Conservation (phyloP, 176 grass and related monocot genomes). For the Bolboschoenus planiculmis region DNA sequence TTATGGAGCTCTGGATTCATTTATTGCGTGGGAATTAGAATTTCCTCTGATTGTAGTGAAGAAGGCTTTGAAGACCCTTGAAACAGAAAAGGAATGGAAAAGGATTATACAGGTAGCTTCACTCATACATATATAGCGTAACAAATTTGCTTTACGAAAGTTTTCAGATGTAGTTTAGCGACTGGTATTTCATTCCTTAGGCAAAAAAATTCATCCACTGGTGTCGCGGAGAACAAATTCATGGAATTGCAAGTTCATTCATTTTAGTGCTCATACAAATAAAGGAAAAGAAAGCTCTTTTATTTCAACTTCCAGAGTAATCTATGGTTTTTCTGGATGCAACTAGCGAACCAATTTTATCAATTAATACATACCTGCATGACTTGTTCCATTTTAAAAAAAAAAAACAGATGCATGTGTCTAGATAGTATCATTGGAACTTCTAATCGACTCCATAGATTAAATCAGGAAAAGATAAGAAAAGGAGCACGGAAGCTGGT, state of each 20-base stretch:
- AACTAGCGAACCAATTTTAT: neutral
- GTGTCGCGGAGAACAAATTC: neutral
- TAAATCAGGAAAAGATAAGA: neutral
- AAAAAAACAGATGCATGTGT: neutral
- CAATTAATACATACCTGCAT: neutral
- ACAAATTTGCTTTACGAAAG: neutral
- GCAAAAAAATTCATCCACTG: neutral
- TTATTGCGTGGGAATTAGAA: constrained; percentile 95
- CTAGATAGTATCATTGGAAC: neutral
- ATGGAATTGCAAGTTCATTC: neutral
- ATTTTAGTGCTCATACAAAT: neutral
- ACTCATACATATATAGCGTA: neutral
- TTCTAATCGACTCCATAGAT: neutral
- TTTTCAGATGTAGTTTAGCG: neutral
- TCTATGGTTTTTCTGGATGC: neutral
- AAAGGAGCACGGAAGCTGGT: neutral
- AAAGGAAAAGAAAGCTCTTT: neutral
- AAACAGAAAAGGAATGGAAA: constrained; percentile 93
- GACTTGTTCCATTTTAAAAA: neutral
- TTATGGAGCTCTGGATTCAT: constrained; percentile 92
- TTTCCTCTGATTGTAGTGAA: constrained; percentile 96
- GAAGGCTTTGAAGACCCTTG: constrained; percentile 81
- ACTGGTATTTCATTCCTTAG: neutral
- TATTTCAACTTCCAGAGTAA: neutral
- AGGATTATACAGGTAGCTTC: constrained; percentile 77